These are phyloP conservation scores for Aureobasidium sp. DNA, from an alignment of 2,329 filamentous ascomycete genomes.

Conservation along the genomic window DNA sequence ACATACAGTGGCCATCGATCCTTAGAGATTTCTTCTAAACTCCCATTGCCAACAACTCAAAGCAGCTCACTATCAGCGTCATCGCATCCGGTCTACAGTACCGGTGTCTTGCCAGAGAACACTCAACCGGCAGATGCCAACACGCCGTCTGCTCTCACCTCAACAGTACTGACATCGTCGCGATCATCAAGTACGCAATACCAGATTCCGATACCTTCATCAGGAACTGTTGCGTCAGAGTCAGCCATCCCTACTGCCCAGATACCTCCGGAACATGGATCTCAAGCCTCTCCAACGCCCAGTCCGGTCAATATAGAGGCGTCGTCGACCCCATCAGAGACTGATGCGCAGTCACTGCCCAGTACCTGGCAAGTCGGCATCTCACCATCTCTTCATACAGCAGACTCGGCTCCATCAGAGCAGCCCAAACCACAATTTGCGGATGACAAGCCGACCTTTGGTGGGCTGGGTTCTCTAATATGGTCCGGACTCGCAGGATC, in stretches of 20 bases:
- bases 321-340: not conserved
- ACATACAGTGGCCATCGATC: not conserved
- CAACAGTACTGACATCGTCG: not conserved
- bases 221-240: not conserved
- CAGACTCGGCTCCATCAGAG: not conserved
- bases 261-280: not conserved
- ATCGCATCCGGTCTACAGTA: not conserved
- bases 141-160: not conserved
- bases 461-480: not conserved
- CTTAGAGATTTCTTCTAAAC: not conserved
- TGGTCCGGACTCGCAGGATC: slow-evolving; percentile 8
- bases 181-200: not conserved
- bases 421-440: not conserved
- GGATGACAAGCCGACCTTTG: not conserved
- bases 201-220: not conserved
- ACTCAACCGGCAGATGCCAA: not conserved
- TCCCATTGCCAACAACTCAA: not conserved
- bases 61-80: not conserved
- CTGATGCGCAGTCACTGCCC: not conserved
- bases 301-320: not conserved
- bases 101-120: not conserved
- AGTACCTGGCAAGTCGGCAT: slow-evolving; percentile 6
- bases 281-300: not conserved
- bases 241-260: not conserved
- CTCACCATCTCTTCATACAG: not conserved